Conservation (phyloP, 805 yeast species). For the Kluyveromyces aestuarii region DNA sequence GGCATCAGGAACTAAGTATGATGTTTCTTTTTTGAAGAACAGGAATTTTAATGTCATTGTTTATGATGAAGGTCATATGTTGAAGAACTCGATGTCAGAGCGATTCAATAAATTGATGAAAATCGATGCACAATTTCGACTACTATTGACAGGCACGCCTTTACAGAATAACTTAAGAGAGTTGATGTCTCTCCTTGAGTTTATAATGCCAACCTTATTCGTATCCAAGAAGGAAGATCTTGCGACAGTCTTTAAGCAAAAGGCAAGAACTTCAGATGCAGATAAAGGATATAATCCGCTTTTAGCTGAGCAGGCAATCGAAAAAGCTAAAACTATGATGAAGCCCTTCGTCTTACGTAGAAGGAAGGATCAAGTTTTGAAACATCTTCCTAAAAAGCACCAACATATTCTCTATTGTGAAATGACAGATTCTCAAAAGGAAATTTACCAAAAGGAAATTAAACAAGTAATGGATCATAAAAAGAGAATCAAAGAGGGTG, state of each 20-base stretch:
- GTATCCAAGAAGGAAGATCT: slow-evolving; percentile 75
- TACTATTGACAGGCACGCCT: slow-evolving; percentile 93
- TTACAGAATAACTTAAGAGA: slow-evolving; percentile 88
- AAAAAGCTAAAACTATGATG: slow-evolving; percentile 96
- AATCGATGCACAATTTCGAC: slow-evolving; percentile 71
- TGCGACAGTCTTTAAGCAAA: slow-evolving; percentile 76
- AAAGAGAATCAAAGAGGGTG: slow-evolving; percentile 19
- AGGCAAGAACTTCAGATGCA: slow-evolving; percentile 57
- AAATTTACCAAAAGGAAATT: slow-evolving; percentile 55
- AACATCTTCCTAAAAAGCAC: slow-evolving; percentile 74
- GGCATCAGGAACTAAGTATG: slow-evolving; percentile 81
- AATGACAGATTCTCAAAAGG: slow-evolving; percentile 43
- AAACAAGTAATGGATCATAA: slow-evolving; percentile 29
- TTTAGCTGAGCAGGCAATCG: slow-evolving; percentile 82
- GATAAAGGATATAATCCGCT: slow-evolving; percentile 61
- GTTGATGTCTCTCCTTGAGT: slow-evolving; percentile 80
- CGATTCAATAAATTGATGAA: slow-evolving; percentile 83
- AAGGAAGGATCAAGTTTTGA: slow-evolving; percentile 82
- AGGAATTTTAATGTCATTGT: slow-evolving; percentile 79
- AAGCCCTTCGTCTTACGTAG: slow-evolving; percentile 93
- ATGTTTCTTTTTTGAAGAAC: slow-evolving; percentile 65
- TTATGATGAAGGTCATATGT: slow-evolving; percentile 96
- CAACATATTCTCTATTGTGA: slow-evolving; percentile 60
- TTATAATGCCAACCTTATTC: slow-evolving; percentile 79
- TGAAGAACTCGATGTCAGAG: slow-evolving; percentile 82